Evolutionary conservation across 306 rosid species (phyloP).

Genomic region (Crotalaria pallida): DNA sequence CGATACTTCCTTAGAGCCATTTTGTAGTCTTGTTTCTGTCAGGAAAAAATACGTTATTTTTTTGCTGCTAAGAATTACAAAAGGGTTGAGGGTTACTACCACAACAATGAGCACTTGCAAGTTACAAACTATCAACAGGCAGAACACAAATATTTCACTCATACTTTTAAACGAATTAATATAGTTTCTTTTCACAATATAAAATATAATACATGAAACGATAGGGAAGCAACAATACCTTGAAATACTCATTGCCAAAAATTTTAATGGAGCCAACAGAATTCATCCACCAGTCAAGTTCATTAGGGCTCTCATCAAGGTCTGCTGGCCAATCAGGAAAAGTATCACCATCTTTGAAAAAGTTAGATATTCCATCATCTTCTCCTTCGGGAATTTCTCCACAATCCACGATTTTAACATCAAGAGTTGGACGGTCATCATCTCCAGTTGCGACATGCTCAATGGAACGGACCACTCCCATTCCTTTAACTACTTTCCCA

Average conservation of each 20-base stretch:
- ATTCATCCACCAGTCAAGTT: constrained; percentile 76
- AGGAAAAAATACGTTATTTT: neutral
- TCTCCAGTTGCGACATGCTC: constrained; percentile 55
- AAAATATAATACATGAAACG: neutral
- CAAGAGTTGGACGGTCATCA: constrained; percentile 45
- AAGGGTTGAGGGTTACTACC: neutral
- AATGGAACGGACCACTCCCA: constrained; percentile 81
- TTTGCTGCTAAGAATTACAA: neutral
- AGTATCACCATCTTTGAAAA: constrained; percentile 82
- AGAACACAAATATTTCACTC: neutral
- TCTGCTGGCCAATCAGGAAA: constrained; percentile 95
- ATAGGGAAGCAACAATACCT: constrained; percentile 39
- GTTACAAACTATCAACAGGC: neutral
- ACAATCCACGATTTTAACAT: constrained; percentile 56
- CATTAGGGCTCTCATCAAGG: constrained; percentile 56
- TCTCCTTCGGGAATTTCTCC: constrained; percentile 71
- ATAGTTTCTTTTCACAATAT: neutral
- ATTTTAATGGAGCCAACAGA: constrained; percentile 65
- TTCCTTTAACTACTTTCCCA: constrained; percentile 79
- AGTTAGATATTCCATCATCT: constrained; percentile 74
- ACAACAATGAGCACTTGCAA: neutral
- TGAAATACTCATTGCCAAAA: constrained; percentile 71
- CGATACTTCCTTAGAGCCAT: constrained; percentile 80
- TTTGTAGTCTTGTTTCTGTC: constrained; percentile 78
- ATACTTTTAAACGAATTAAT: neutral